Evolutionary conservation across 805 yeast genomes (phyloP), one percentile per base, ranked within the genome.

Genomic region (Wickerhamiella parazyma): DNA sequence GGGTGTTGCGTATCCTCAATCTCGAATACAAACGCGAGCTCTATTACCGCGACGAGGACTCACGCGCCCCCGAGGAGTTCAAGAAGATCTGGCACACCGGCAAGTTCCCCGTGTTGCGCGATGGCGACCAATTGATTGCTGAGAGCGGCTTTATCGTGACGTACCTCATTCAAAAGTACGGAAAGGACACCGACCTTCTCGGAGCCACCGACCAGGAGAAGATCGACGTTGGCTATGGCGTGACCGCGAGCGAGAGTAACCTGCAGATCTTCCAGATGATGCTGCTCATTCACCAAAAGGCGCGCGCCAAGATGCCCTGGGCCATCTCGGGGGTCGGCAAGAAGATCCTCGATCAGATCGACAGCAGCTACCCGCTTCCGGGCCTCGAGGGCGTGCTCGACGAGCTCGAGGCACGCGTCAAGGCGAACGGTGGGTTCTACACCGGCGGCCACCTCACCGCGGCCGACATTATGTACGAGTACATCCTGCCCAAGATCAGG

Each of bases 61-160:
- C 62, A 7, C 63, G 66, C 16, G 76, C 76, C 1, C 75, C 73
- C 6, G 61, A 62, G 2, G 75, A 64, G 29, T 57, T 78, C 33
- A 65, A 65, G 46, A 62, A 70, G 33, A 61, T 76, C 9, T 80
- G 75, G 53, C 79, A 81, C 8, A 58, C 73, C 18, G 86, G 85
- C 0, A 76, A 75, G 53, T 63, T 76, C 0, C 89, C 89, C 1
- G 57, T 78, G 1, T 48, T 80, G 36, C 78, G 72, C 48, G 55
- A 68, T 29, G 63, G 64, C 36, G 68, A 64, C 42, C 52, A 49
- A 24, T 54, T 62, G 2, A 49, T 76, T 36, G 75, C 75, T 9
- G 89, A 80, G 58, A 69, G 78, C 12, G 86, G 80, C 2, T 65
- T 66, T 38, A 77, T 80, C 35, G 56, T 73, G 38, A 70, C 69